These are phyloP conservation scores for Neonectria hederae DNA, from an alignment of 2,329 filamentous ascomycete species.

Conservation along the genomic window DNA sequence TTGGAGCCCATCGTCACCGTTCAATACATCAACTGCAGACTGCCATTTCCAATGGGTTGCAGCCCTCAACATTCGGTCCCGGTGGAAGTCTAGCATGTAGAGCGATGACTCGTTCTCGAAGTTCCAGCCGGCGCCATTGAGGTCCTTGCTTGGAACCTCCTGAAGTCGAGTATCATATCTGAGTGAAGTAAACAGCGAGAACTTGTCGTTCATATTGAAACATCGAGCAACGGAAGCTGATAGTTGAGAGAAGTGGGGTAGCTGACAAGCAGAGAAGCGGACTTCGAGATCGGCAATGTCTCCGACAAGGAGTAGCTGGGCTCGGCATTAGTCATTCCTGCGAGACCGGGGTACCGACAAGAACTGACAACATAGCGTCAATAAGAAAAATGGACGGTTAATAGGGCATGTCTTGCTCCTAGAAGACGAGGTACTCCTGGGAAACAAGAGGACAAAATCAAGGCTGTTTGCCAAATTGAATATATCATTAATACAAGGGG, in stretches of 20 bases:
- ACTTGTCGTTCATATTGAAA: constrained; percentile 52
- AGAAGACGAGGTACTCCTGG: neutral
- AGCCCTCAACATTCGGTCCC: constrained; percentile 77
- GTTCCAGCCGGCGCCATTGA: constrained; percentile 62
- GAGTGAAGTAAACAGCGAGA: constrained; percentile 75
- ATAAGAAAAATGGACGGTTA: neutral
- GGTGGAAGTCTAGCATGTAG: constrained; percentile 83
- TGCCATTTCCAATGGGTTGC: constrained; percentile 66
- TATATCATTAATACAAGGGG: neutral
- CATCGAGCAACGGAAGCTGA: neutral
- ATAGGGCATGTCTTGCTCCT: neutral
- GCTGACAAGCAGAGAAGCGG: neutral
- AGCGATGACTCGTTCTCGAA: constrained; percentile 66
- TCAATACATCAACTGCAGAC: constrained; percentile 54
- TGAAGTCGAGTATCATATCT: constrained; percentile 73
- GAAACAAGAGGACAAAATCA: neutral
- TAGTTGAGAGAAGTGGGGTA: neutral
- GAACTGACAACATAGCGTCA: neutral
- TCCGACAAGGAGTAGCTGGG: constrained; percentile 4
- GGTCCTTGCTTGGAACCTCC: constrained; percentile 50
- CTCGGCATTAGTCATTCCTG: constrained; percentile 15
- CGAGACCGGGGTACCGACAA: neutral
- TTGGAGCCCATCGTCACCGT: constrained; percentile 57
- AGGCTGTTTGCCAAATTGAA: neutral
- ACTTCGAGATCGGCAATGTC: constrained; percentile 12